Conservation (phyloP, 306 rosid species). For the Senna tora region DNA sequence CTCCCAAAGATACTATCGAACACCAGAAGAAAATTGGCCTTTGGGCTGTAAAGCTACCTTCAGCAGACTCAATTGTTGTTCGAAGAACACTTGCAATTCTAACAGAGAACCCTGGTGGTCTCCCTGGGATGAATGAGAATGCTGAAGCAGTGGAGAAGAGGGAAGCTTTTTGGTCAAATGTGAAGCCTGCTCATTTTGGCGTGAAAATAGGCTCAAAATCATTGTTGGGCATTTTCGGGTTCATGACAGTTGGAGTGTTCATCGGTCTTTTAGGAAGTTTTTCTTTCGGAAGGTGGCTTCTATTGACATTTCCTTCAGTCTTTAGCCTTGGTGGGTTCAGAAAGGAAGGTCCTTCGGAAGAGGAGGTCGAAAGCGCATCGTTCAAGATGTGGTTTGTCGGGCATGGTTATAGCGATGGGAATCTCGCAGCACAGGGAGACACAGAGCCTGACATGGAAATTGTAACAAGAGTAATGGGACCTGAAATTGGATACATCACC, state of each 20-base stretch:
- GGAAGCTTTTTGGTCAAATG: constrained; percentile 67
- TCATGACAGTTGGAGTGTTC: constrained; percentile 50
- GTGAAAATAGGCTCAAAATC: constrained; percentile 73
- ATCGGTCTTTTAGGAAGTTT: constrained; percentile 63
- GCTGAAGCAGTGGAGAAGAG: constrained; percentile 53
- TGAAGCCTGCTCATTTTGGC: constrained; percentile 81
- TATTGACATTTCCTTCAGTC: constrained; percentile 71
- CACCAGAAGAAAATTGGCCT: constrained; percentile 72
- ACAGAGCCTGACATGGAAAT: constrained; percentile 73
- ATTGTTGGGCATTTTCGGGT: constrained; percentile 50
- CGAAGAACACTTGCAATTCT: constrained; percentile 69
- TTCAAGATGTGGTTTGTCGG: constrained; percentile 95
- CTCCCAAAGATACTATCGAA: constrained; percentile 58
- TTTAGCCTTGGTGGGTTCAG: constrained; percentile 77
- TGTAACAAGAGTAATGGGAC: constrained; percentile 78
- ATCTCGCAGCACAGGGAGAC: constrained; percentile 46
- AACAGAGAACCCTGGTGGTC: constrained; percentile 68
- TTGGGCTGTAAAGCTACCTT: constrained; percentile 76
- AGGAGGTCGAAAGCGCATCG: constrained; percentile 70
- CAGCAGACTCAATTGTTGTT: constrained; percentile 77
- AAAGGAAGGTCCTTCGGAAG: constrained; percentile 80
- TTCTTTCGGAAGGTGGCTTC: constrained; percentile 77
- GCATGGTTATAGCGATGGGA: constrained; percentile 57
- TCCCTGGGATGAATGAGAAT: constrained; percentile 68
- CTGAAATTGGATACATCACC: constrained; percentile 84